These are phyloP conservation scores for Aethionema arabicum DNA, from an alignment of 345 rosid genomes.

Conservation along the genomic window DNA sequence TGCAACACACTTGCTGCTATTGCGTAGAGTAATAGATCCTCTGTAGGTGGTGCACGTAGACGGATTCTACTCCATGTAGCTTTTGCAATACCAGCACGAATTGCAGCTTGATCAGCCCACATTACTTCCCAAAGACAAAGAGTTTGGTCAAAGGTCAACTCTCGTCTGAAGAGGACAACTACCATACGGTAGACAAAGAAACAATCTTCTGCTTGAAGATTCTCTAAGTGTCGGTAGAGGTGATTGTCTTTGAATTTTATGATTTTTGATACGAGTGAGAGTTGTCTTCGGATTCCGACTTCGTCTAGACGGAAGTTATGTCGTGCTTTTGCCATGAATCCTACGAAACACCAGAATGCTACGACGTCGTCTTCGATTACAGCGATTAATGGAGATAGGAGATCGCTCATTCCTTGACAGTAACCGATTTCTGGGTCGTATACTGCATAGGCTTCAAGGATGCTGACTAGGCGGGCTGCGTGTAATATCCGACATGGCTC, in stretches of 20 bases:
- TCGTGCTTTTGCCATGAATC: conserved; percentile 93
- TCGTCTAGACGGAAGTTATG: conserved; percentile 95
- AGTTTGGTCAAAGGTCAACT: conserved; percentile 77
- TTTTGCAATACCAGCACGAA: conserved; percentile 67
- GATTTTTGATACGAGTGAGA: conserved; percentile 76
- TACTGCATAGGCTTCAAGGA: conserved; percentile 89
- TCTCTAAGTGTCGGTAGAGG: conserved; percentile 83
- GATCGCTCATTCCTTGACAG: conserved; percentile 98
- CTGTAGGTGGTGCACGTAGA: conserved; percentile 83
- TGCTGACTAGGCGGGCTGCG: conserved; percentile 80
- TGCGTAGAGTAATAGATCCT: conserved; percentile 88
- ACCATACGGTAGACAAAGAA: conserved; percentile 96
- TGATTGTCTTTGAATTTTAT: conserved; percentile 75
- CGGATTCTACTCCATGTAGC: conserved; percentile 86
- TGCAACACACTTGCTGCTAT: conserved; percentile 94
- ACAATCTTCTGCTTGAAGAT: conserved; percentile 90
- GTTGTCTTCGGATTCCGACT: conserved; percentile 84
- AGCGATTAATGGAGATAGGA: conserved; percentile 73
- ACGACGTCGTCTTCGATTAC: conserved; percentile 76
- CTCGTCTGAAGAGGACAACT: conserved; percentile 86
- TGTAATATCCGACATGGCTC: conserved; percentile 80
- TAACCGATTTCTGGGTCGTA: conserved; percentile 80
- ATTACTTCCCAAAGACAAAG: conserved; percentile 95
- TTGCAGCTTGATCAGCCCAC: conserved; percentile 97
- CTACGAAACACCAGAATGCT: conserved; percentile 93